phyloP scores from a whole-genome alignment of 2,329 filamentous ascomycete genomes.

The Cordyceps farinosa region DNA sequence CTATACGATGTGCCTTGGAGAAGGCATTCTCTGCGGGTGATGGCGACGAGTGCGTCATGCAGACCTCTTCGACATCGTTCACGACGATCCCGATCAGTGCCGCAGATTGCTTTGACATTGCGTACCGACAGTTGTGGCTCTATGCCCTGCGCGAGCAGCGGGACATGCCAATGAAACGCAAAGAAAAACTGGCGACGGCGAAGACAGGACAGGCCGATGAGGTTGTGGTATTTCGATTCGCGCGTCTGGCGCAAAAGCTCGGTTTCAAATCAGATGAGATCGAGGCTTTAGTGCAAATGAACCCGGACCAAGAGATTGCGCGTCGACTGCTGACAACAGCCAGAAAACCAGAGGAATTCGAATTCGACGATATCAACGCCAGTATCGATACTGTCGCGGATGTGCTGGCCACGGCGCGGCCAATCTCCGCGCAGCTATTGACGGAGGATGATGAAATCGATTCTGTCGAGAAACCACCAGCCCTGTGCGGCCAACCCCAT shows the following conservation, averaged over 20 bases:
- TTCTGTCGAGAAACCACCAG: neutral
- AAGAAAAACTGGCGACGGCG: conserved; percentile 14
- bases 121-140: conserved; percentile 19
- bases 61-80: conserved; percentile 13
- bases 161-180: conserved; percentile 13
- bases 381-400: neutral
- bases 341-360: conserved; percentile 11
- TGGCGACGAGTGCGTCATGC: conserved; percentile 10
- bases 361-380: neutral
- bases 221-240: conserved; percentile 17
- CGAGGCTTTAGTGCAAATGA: neutral
- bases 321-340: conserved; percentile 11
- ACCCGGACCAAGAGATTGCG: conserved; percentile 16
- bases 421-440: neutral
- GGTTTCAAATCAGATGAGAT: conserved; percentile 19
- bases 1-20: conserved; percentile 15
- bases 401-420: neutral
- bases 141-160: conserved; percentile 17
- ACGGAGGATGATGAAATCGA: neutral
- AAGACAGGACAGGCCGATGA: conserved; percentile 14
- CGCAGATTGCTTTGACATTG: conserved; percentile 17
- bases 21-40: conserved; percentile 4
- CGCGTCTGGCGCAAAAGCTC: conserved; percentile 14
- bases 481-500: neutral
- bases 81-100: neutral